Base-by-base conservation (phyloP, 2,329 filamentous ascomycete genomes). In the Thelonectria blattea region DNA sequence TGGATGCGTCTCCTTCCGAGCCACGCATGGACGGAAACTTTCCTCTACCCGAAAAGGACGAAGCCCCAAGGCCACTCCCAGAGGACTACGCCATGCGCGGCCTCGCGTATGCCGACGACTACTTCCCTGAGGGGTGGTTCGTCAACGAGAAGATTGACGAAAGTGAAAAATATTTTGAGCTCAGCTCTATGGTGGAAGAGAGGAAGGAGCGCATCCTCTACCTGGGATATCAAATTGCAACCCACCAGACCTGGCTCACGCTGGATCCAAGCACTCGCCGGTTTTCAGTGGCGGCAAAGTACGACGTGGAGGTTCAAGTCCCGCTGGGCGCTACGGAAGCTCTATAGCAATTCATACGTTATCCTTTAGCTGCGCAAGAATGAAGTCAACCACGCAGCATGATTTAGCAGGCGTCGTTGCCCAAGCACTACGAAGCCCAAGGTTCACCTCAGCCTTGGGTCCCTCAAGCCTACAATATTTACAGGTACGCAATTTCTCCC, bases 41-140 rank as follows among this genome's bases (percentile, higher is more conserved):
- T 58, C 84, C 85, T 0, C 70, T 75, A 1, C 76, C 77, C 2
- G 78, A 78, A 2, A 77, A 76, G 41, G 74, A 79, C 30, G 74
- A 75, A 1, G 71, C 79, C 0, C 79, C 79, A 1, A 78, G 81
- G 1, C 88, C 89, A 0, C 72, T 92, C 0, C 88, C 88, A 0
- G 90, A 92, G 50, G 90, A 93, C 61, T 91, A 86, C 64, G 80
- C 84, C 0, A 81, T 91, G 56, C 80, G 88, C 1, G 90, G 90
- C 0, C 76, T 91, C 1, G 72, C 87, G 2, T 91, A 86, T 78
- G 78, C 82, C 0, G 80, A 86, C 2, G 78, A 79, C 11, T 88
- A 88, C 57, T 88, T 85, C 54, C 87, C 88, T 0, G 57, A 73
- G 0, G 75, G 79, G 1, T 91, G 85, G 84, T 91, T 91, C 68